Conservation (phyloP, 495 filamentous ascomycete species). For the Cetradonia linearis region DNA sequence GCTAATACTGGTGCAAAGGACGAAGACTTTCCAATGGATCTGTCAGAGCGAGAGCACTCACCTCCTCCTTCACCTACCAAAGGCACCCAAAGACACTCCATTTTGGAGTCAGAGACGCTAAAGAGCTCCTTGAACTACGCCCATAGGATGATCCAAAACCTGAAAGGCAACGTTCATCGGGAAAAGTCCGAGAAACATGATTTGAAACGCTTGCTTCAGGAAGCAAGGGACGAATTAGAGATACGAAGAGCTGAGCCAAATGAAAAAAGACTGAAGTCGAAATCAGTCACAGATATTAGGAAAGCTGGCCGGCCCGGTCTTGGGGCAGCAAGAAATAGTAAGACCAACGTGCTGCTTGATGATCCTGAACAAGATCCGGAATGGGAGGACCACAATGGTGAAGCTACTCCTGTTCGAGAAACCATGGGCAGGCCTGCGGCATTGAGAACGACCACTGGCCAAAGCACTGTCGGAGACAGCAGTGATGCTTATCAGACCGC, state of each 20-base stretch:
- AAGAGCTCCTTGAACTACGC: conserved; percentile 90
- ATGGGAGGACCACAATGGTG: conserved; percentile 75
- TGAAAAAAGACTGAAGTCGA: conserved; percentile 59
- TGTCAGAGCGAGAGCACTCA: conserved; percentile 75
- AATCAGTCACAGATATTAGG: conserved; percentile 53
- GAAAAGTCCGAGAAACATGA: conserved; percentile 98
- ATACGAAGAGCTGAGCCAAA: conserved; percentile 52
- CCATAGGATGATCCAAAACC: conserved; percentile 88
- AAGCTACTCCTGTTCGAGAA: conserved; percentile 40
- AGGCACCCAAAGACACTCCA: conserved; percentile 76
- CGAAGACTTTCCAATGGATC: conserved; percentile 54
- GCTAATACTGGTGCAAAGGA: conserved; percentile 50
- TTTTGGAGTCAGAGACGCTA: conserved; percentile 85
- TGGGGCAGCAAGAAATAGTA: conserved; percentile 63
- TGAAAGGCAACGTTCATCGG: conserved; percentile 87
- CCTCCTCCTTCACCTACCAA: conserved; percentile 86
- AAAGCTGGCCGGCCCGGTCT: conserved; percentile 68
- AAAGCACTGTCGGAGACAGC: conserved; percentile 22
- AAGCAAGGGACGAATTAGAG: conserved; percentile 89
- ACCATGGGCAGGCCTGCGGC: conserved; percentile 19
- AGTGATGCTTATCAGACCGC: conserved; percentile 77
- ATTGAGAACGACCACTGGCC: background rate
- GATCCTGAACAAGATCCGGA: conserved; percentile 49
- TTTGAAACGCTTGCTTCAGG: conserved; percentile 88
- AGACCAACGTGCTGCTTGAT: conserved; percentile 61